Evolutionary conservation across 768 basidiomycete genomes (phyloP), one percentile per base, ranked within the genome.

Genomic region (Mycena leptocephala): DNA sequence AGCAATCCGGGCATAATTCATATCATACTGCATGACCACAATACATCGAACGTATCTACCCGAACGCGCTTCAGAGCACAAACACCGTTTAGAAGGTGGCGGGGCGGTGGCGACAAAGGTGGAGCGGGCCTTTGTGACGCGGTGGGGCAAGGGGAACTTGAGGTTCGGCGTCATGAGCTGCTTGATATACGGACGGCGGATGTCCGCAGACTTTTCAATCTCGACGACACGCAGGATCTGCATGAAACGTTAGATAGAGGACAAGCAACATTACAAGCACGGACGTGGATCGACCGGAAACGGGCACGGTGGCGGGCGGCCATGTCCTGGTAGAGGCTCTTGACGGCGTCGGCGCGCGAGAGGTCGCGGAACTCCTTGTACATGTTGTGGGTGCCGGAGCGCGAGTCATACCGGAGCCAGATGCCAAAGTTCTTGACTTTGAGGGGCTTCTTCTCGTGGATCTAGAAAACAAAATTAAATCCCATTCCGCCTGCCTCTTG

Each of bases 391-490:
- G 98, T 99, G 78, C 98, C 98, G 65, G 97, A 98, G 82, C 98
- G 97, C 69, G 98, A 99, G 89, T 99, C 98, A 88, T 99, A 99
- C 81, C 98, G 95, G 85, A 99, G 88, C 98, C 98, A 99, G 89
- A 99, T 96, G 80, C 98, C 98, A 85, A 99, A 99, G 94, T 98
- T 99, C 93, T 99, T 99, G 87, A 99, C 95, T 89, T 97, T 97
- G 87, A 98, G 85, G 28, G 98, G 98, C 87, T 95, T 96, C 92
- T 96, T 97, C 90, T 99, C 98, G 84, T 95, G 93, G 85, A 99
- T 99, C 97, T 99, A 92, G 16, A 83, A 72, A 75, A 79, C 79
- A 73, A 62, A 81, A 80, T 78, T 81, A 80, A 87, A 88, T 90
- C 89, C 91, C 92, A 86, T 89, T 93, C 91, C 92, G 93, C 93